These are phyloP conservation scores for Trichoderma gracile DNA, from an alignment of 2,329 filamentous ascomycete species.

Conservation along the genomic window DNA sequence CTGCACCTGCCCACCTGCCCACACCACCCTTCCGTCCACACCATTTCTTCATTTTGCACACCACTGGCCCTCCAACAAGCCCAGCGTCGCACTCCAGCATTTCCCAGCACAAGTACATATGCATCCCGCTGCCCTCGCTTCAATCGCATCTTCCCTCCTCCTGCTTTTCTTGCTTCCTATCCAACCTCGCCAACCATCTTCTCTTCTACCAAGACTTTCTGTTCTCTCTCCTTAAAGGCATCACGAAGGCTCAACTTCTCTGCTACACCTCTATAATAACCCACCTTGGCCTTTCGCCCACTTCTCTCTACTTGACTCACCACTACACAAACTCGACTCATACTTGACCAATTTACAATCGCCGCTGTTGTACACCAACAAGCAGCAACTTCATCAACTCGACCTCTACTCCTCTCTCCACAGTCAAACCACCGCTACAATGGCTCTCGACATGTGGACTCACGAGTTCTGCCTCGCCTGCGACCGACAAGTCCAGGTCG, in stretches of 20 bases:
- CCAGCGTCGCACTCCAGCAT: background rate
- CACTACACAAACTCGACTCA: background rate
- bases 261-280: constrained; percentile 2
- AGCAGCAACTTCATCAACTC: background rate
- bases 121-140: constrained; percentile 30
- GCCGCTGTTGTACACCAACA: background rate
- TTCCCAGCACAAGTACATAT: constrained; percentile 29
- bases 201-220: constrained; percentile 1
- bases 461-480: constrained; percentile 93
- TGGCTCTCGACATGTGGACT: constrained; percentile 70
- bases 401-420: background rate
- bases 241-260: background rate
- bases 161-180: constrained; percentile 12
- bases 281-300: constrained; percentile 23
- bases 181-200: background rate
- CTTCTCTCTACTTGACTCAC: constrained; percentile 29
- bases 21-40: background rate
- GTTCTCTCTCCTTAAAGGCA: constrained; percentile 16
- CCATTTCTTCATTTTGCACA: too few species aligned
- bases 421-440: constrained; percentile 37
- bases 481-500: constrained; percentile 74
- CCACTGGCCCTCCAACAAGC: background rate
- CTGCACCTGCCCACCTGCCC: too few species aligned
- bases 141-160: constrained; percentile 21
- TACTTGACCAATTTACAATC: background rate